A percentile compares a stretch with the other conserved stretches of the same genome.
phyloP scores from a whole-genome alignment of 495 filamentous ascomycete genomes.

The Staphylotrichum tortipilum region DNA sequence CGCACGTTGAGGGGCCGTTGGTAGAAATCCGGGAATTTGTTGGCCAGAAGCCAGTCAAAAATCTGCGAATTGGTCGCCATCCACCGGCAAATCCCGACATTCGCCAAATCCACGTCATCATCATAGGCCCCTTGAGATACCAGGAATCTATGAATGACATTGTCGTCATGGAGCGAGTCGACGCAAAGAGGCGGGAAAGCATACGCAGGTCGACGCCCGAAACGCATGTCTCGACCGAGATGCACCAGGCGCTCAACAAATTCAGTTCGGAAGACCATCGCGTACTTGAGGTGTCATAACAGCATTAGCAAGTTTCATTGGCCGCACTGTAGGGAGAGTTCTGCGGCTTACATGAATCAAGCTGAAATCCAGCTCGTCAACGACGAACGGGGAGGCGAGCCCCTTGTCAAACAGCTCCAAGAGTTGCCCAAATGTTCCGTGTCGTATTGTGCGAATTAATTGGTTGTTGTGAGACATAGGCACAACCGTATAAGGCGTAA shows the following conservation, averaged over 20 bases:
- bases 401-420: not conserved
- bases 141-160: too few species aligned
- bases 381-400: not conserved
- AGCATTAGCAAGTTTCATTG: too few species aligned
- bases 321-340: too few species aligned
- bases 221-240: not conserved
- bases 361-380: too few species aligned
- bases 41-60: not conserved
- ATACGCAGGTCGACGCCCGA: too few species aligned
- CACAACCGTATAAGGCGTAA: not conserved
- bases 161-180: too few species aligned
- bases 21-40: not conserved
- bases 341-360: not conserved
- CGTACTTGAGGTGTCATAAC: not conserved
- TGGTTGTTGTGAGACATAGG: not conserved
- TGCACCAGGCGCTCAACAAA: not conserved
- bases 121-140: not conserved
- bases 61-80: not conserved
- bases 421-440: not conserved
- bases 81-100: fast-evolving
- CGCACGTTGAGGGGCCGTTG: too few species aligned
- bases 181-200: too few species aligned
- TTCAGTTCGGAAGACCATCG: not conserved
- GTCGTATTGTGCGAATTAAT: not conserved
- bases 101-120: not conserved